Conservation (phyloP, 495 filamentous ascomycete species). For the Bacidia rubella region DNA sequence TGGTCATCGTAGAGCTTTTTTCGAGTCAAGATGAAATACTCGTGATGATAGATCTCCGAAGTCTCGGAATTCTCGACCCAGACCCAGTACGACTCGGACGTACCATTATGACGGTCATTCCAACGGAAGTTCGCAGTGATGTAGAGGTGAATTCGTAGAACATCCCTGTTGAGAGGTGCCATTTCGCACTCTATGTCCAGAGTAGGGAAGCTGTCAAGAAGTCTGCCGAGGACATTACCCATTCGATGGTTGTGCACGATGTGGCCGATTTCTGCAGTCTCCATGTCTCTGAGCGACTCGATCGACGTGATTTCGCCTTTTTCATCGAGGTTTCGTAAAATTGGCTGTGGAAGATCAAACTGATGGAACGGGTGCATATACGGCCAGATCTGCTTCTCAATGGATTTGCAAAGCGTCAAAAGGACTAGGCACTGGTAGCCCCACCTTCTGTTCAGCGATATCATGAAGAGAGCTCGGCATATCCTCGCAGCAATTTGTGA, state of each 20-base stretch:
- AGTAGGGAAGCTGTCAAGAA: slow-evolving; percentile 85
- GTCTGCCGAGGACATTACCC: slow-evolving; percentile 64
- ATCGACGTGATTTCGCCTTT: slow-evolving; percentile 59
- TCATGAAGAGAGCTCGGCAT: slow-evolving; percentile 91
- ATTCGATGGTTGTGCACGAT: slow-evolving; percentile 83
- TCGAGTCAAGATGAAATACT: slow-evolving; percentile 84
- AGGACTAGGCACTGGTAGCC: slow-evolving; percentile 86
- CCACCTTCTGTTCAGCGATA: slow-evolving; percentile 87
- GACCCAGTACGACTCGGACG: slow-evolving; percentile 91
- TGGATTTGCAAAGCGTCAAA: slow-evolving; percentile 81
- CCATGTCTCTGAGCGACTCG: slow-evolving; percentile 81
- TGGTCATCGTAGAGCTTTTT: slow-evolving; percentile 88
- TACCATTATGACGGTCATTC: slow-evolving; percentile 92
- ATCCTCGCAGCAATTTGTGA: slow-evolving; percentile 92
- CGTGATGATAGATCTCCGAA: slow-evolving; percentile 93
- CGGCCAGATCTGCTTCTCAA: slow-evolving; percentile 89
- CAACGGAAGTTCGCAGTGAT: slow-evolving; percentile 84
- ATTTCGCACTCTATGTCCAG: slow-evolving; percentile 85
- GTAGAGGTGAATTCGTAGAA: slow-evolving; percentile 72
- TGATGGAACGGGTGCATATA: slow-evolving; percentile 91
- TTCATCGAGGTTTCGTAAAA: slow-evolving; percentile 70
- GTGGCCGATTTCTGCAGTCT: slow-evolving; percentile 74
- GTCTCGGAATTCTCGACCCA: slow-evolving; percentile 99
- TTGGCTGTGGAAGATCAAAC: slow-evolving; percentile 76
- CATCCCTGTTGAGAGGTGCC: slow-evolving; percentile 87